phyloP scores from a whole-genome alignment of 2,329 filamentous ascomycete genomes.

The Pyrenochaeta sp. region DNA sequence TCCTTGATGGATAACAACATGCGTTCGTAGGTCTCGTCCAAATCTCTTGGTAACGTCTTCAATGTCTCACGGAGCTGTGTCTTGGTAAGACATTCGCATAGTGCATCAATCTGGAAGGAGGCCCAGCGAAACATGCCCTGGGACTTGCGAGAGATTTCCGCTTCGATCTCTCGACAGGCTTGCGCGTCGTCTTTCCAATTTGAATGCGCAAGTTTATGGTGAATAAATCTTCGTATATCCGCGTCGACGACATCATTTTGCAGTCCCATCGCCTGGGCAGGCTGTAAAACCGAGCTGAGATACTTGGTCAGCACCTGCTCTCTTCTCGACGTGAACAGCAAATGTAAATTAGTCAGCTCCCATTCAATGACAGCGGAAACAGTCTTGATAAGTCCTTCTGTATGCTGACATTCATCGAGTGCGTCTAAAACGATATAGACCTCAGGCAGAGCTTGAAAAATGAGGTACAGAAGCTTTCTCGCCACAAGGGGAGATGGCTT shows the following conservation, averaged over 20 bases:
- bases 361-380: constrained; percentile 20
- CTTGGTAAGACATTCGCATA: constrained; percentile 6
- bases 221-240: not conserved
- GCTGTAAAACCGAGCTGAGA: not conserved
- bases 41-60: constrained; percentile 1
- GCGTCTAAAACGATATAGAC: constrained; percentile 21
- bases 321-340: not conserved
- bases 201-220: not conserved
- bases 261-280: not conserved
- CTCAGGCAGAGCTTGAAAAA: constrained; percentile 6
- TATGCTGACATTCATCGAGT: constrained; percentile 15
- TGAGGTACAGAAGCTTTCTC: not conserved
- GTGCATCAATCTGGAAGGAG: constrained; percentile 12
- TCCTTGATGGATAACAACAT: not conserved
- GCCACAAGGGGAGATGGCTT: not conserved
- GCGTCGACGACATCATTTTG: not conserved
- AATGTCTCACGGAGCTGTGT: constrained; percentile 1
- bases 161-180: too few relatives aligned
- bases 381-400: constrained; percentile 22
- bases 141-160: too few relatives aligned
- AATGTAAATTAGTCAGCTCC: constrained; percentile 15
- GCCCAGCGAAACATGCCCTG: constrained; percentile 17
- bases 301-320: not conserved
- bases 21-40: constrained; percentile 17
- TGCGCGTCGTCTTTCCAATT: too few relatives aligned